Evolutionary conservation across 495 filamentous ascomycete genomes (phyloP), one percentile per base, ranked within the genome.

Genomic region (Schizothecium vesticola): DNA sequence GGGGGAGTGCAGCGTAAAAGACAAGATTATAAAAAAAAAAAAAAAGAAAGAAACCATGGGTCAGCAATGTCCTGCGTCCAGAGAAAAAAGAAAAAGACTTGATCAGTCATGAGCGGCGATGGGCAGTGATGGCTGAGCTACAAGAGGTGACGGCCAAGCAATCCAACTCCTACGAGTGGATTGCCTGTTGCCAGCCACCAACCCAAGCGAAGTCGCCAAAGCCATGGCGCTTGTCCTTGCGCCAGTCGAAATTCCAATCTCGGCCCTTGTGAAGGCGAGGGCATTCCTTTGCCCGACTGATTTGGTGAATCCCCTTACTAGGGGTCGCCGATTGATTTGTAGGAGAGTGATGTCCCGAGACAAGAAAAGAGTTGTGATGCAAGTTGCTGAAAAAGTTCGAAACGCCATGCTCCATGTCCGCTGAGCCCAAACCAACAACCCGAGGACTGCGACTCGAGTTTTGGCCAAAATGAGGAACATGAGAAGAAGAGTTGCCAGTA

Each of bases 121-220:
- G 67, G 74, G 76, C 70, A 68, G 69, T 77, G 73, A 69, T 71
- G 68, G 69, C 79, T 70, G 79, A 84, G 84, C 84, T 83, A 86
- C 85, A 85, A 85, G 78, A 84, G 84, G 73, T 79, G 74, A 65
- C 67, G 70, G 77, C 70, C 68, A 73, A 73, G 62, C 57, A 51
- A 69, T 73, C 76, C 72, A 70, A 29, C 68, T 72, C 71, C 68
- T 72, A 78, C 55, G 76, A 81, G 70, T 78, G 79, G 71, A 51
- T 51, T 51, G 80, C 72, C 61, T 91, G 88, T 73, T 90, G 85
- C 90, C 91, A 95, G 78, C 89, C 91, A 81, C 92, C 93, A 86
- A 96, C 91, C 85, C 93, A 93, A 84, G 94, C 92, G 76, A 91
- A 79, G 76, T 93, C 92, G 73, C 88, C 88, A 75, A 91, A 86